Conservation (phyloP, 78 protist species). For the Tieghemostelium lacteum region DNA sequence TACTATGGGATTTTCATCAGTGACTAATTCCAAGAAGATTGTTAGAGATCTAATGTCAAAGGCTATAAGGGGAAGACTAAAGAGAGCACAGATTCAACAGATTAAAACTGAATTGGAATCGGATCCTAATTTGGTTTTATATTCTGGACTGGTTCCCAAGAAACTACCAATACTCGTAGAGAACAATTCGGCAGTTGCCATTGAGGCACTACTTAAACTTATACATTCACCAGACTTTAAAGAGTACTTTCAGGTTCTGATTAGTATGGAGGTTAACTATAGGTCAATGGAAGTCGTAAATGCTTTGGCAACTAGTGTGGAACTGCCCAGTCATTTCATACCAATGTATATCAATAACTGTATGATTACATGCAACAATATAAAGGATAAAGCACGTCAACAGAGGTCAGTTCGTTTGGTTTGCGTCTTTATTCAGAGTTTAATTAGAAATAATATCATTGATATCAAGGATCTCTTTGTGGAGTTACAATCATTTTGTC, state of each 20-base stretch:
- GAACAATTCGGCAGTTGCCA: constrained; percentile 90
- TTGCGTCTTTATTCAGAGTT: constrained; percentile 92
- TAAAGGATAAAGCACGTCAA: constrained; percentile 86
- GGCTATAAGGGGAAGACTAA: constrained; percentile 56
- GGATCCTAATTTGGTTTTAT: constrained; percentile 74
- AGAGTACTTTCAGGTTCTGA: constrained; percentile 82
- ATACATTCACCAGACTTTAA: constrained; percentile 80
- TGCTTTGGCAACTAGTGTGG: constrained; percentile 90
- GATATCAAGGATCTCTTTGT: constrained; percentile 78
- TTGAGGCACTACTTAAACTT: constrained; percentile 88
- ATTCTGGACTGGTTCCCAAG: constrained; percentile 85
- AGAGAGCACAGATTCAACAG: constrained; percentile 22
- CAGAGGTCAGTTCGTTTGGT: constrained; percentile 91
- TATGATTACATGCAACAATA: constrained; percentile 86
- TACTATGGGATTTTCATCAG: background rate
- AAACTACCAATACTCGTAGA: constrained; percentile 90
- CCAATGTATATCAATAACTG: constrained; percentile 93
- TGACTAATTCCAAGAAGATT: constrained; percentile 19
- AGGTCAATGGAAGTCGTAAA: constrained; percentile 93
- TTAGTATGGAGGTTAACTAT: constrained; percentile 93
- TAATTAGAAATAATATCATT: constrained; percentile 92
- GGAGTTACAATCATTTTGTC: constrained; percentile 87
- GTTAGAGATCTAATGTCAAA: constrained; percentile 71
- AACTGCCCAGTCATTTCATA: constrained; percentile 90
- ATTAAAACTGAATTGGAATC: constrained; percentile 64